A percentile compares a stretch with the other conserved stretches of the same genome.
Conservation (phyloP, 192 early-diverging fungal species). For the Kickxella alabastrina region DNA sequence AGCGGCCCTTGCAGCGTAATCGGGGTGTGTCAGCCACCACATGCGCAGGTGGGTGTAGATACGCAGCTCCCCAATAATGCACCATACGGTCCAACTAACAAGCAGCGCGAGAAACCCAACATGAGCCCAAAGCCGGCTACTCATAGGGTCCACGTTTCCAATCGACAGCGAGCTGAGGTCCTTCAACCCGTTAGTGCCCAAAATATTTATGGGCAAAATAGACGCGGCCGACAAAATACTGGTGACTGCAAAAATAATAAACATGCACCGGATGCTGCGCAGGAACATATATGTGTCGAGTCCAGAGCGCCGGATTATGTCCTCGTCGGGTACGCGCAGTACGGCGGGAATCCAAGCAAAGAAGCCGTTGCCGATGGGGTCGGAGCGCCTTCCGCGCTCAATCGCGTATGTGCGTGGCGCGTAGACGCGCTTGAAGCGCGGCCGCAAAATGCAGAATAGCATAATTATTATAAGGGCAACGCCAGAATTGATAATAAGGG, state of each 20-base stretch:
- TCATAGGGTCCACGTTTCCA: slow-evolving; percentile 60
- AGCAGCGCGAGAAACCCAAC: slow-evolving; percentile 47
- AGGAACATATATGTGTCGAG: slow-evolving; percentile 80
- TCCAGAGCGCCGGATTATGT: slow-evolving; percentile 56
- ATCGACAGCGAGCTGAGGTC: slow-evolving; percentile 66
- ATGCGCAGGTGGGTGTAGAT: slow-evolving; percentile 62
- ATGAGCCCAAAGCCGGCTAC: slow-evolving; percentile 67
- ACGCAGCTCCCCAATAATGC: slow-evolving; percentile 57
- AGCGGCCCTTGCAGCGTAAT: slow-evolving; percentile 45
- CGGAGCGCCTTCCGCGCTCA: slow-evolving; percentile 52
- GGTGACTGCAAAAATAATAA: slow-evolving; percentile 61
- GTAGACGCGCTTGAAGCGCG: slow-evolving; percentile 63
- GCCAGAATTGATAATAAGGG: slow-evolving; percentile 64
- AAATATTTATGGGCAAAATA: slow-evolving; percentile 69
- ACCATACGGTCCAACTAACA: slow-evolving; percentile 31
- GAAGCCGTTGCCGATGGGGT: slow-evolving; percentile 48
- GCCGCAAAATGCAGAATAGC: slow-evolving; percentile 64
- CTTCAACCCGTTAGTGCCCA: slow-evolving; percentile 35
- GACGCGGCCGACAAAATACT: slow-evolving; percentile 55
- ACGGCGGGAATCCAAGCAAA: slow-evolving; percentile 61
- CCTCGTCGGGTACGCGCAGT: slow-evolving; percentile 54
- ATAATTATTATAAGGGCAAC: slow-evolving; percentile 54
- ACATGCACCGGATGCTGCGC: slow-evolving; percentile 63
- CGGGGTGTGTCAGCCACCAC: slow-evolving; percentile 55
- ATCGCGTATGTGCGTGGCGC: slow-evolving; percentile 67